These are phyloP conservation scores for Schizochytrium sp. DNA, from an alignment of 108 stramenopile genomes.

Conservation along the genomic window DNA sequence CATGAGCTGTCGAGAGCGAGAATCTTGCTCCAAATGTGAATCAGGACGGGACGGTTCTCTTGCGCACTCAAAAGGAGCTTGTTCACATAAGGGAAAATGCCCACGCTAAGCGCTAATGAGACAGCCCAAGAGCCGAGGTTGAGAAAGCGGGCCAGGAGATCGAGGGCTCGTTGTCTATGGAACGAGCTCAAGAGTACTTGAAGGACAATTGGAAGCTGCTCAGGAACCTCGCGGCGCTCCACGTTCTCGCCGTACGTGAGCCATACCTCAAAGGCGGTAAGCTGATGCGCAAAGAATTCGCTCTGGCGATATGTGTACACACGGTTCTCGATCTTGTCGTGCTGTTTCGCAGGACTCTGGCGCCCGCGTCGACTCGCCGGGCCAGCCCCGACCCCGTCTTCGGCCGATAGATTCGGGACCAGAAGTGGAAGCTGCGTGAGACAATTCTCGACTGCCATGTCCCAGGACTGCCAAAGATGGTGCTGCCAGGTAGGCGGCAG, in stretches of 20 bases:
- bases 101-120: conserved; percentile 77
- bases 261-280: conserved; percentile 97
- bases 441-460: conserved; percentile 90
- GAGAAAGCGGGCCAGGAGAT: conserved; percentile 75
- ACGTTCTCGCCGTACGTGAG: conserved; percentile 65
- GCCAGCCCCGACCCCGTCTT: background rate
- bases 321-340: background rate
- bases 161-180: conserved; percentile 78
- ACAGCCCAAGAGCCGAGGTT: conserved; percentile 85
- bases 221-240: conserved; percentile 64
- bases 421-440: conserved; percentile 51
- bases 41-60: conserved; percentile 72
- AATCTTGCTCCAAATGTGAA: conserved; percentile 88
- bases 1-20: conserved; percentile 78
- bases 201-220: conserved; percentile 89
- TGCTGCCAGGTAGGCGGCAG: conserved; percentile 72
- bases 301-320: conserved; percentile 13
- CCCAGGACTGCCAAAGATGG: conserved; percentile 97
- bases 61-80: conserved; percentile 79
- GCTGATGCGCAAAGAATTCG: conserved; percentile 84
- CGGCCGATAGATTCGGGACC: conserved; percentile 20
- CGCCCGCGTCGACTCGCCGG: background rate
- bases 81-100: conserved; percentile 92
- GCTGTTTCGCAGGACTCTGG: background rate
- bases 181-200: conserved; percentile 82